Base-by-base conservation (phyloP, 2,329 filamentous ascomycete genomes). In the Penicillium sumatraense region DNA sequence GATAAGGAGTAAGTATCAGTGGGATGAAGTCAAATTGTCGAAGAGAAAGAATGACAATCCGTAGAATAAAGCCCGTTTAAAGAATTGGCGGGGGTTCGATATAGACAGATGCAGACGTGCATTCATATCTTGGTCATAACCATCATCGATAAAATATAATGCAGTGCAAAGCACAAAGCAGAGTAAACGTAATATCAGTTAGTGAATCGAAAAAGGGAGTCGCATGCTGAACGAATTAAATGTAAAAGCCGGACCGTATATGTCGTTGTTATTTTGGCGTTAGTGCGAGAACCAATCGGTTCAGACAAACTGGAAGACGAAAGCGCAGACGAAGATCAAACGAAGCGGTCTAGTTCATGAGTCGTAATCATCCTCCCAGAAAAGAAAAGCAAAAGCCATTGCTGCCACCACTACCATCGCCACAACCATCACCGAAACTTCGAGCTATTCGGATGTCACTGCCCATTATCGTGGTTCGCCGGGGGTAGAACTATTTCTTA, bases 401-500 rank as follows among this genome's bases (percentile, higher is more conserved):
- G 31, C 11, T 33, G 10, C 31, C 31, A 9, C 31, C 14, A 27
- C 38, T 13, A 41, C 21, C 38, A 41, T 8, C 18, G 24, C 21
- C 20, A 41, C 18, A 16, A 5, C 20, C 4, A 10, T 36, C n/a
- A 18, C 20, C 21, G n/a, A 18, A n/a, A n/a, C n/a, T 18, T 16
- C 18, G 7, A 38, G 16, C 13, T 38, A 10, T 11, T 20, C 21
- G 35, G 14, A n/a, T 23, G 40, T 29, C n/a, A 20, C 42, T 41
- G 2, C 23, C 26, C 9, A 45, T 9, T 31, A 31, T 16, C 26
- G 42, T 27, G 26, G 24, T 11, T 63, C 58, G 36, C 61, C 62
- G 3, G 60, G 55, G 18, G 61, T 57, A 14, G 60, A 63, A 35
- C 59, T 62, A 31, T 64, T 51, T 26, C 64, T 59, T 61, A 16